phyloP scores from a whole-genome alignment of 805 yeast species.

The Wickerhamomyces hampshirensis region DNA sequence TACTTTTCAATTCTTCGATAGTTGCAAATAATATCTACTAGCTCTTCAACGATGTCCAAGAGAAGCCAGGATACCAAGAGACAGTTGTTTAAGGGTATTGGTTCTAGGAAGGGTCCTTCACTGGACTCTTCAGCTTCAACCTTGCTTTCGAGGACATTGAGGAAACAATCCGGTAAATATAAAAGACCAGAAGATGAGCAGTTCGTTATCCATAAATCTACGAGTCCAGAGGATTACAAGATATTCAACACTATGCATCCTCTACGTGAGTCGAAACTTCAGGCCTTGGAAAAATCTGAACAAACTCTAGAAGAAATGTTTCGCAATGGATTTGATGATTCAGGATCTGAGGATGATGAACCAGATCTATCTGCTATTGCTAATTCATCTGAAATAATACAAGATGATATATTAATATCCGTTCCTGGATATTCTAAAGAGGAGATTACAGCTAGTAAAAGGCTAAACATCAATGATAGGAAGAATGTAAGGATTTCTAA shows the following conservation, averaged over 20 bases:
- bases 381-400: constrained; percentile 8
- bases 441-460: constrained; percentile 22
- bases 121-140: too few relatives aligned
- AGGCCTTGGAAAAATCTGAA: constrained; percentile 21
- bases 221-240: constrained; percentile 22
- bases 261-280: constrained; percentile 21
- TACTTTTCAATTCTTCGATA: background rate
- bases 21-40: too few relatives aligned
- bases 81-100: constrained; percentile 21
- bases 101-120: constrained; percentile 6
- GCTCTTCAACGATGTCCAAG: too few relatives aligned
- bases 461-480: constrained; percentile 19
- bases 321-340: constrained; percentile 20
- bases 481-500: constrained; percentile 21
- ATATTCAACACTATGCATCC: constrained; percentile 21
- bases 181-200: constrained; percentile 6
- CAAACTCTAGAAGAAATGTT: constrained; percentile 23
- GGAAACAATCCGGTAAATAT: constrained; percentile 24
- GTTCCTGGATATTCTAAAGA: constrained; percentile 25
- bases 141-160: constrained; percentile 20
- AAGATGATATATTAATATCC: constrained; percentile 23
- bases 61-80: constrained; percentile 19
- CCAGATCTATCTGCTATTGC: constrained; percentile 22
- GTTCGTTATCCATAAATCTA: constrained; percentile 25
- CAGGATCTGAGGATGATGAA: constrained; percentile 25